These are phyloP conservation scores for Chrysoporthe austroafricana DNA, from an alignment of 2,329 filamentous ascomycete species.

Conservation along the genomic window DNA sequence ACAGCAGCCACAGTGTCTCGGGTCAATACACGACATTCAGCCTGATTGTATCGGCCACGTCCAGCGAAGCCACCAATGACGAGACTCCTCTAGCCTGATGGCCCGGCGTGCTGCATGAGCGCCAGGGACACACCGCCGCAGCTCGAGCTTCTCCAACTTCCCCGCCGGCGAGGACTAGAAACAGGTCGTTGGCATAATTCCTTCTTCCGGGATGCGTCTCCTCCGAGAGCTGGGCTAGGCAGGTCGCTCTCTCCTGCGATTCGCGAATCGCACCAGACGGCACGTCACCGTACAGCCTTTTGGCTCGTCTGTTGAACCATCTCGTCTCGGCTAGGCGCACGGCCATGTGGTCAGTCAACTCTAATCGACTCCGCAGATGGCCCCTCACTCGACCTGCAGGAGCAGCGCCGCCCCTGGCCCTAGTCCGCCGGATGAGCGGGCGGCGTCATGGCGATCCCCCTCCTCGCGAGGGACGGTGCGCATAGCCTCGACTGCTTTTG, in stretches of 20 bases:
- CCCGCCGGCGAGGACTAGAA: not conserved
- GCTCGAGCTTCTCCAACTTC: not conserved
- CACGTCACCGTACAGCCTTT: not conserved
- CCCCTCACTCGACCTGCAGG: not conserved
- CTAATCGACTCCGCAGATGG: not conserved
- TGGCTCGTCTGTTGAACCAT: not conserved
- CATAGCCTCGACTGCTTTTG: not conserved
- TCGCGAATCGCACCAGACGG: not conserved
- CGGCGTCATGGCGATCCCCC: not conserved
- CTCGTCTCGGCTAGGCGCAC: not conserved
- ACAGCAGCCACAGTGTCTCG: not conserved
- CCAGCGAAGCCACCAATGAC: not conserved
- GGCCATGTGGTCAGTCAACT: not conserved
- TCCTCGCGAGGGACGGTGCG: too few species aligned
- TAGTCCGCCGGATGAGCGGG: slow-evolving; percentile 1
- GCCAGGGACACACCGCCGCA: not conserved
- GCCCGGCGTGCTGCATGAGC: not conserved
- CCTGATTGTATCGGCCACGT: not conserved
- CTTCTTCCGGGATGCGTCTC: not conserved
- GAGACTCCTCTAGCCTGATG: not conserved
- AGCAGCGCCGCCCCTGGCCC: not conserved
- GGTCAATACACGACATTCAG: slow-evolving; percentile 4
- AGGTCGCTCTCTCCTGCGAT: not conserved
- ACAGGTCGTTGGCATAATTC: not conserved
- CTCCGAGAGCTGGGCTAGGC: not conserved